Evolutionary conservation across 768 basidiomycete genomes (phyloP).

Genomic region (Mycena amicta): DNA sequence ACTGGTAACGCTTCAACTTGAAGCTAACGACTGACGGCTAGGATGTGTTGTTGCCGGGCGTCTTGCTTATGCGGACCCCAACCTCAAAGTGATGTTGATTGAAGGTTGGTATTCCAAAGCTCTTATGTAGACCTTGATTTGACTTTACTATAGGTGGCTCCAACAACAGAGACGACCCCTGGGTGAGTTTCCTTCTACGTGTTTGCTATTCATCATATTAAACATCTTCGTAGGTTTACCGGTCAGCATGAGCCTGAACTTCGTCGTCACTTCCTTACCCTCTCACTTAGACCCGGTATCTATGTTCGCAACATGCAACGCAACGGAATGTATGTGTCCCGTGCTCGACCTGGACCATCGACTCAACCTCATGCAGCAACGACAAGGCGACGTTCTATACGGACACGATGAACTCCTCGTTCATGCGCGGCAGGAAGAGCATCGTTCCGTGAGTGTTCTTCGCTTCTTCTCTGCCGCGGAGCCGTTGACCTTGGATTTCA

Average conservation of each 20-base stretch:
- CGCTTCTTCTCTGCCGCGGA: not conserved
- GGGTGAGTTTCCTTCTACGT: slow-evolving; percentile 36
- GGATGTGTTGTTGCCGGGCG: slow-evolving; percentile 72
- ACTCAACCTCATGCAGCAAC: slow-evolving; percentile 48
- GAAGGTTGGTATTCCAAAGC: slow-evolving; percentile 49
- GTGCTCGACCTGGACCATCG: not conserved
- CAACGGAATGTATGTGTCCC: slow-evolving; percentile 59
- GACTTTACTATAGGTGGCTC: slow-evolving; percentile 48
- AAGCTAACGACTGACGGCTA: slow-evolving; percentile 14
- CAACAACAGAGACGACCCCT: slow-evolving; percentile 74
- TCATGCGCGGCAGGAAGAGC: slow-evolving; percentile 62
- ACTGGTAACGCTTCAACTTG: not conserved
- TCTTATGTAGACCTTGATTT: not conserved
- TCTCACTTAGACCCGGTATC: slow-evolving; percentile 70
- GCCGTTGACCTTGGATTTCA: slow-evolving; percentile 24
- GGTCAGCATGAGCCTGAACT: too few relatives aligned
- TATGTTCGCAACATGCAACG: slow-evolving; percentile 73
- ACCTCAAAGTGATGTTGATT: slow-evolving; percentile 73
- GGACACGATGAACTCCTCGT: slow-evolving; percentile 57
- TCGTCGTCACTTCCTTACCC: too few relatives aligned
- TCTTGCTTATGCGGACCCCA: slow-evolving; percentile 72
- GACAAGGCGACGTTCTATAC: slow-evolving; percentile 76
- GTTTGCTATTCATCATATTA: not conserved
- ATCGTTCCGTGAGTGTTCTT: slow-evolving; percentile 63
- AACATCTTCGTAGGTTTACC: slow-evolving; percentile 18